Conservation (phyloP, 495 filamentous ascomycete species). For the Daldinia concentrica region DNA sequence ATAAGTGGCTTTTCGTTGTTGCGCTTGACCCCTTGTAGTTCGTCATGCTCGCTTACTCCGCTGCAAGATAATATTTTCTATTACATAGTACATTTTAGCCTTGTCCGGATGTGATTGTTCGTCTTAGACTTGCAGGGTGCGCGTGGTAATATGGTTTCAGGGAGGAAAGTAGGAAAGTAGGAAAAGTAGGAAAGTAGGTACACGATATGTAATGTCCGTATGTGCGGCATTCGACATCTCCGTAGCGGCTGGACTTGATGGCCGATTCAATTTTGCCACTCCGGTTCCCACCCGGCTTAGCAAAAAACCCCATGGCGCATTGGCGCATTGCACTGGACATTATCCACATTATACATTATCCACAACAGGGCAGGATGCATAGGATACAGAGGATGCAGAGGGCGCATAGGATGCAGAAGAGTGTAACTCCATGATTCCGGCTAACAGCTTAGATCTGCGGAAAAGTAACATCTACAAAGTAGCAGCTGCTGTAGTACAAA, state of each 20-base stretch:
- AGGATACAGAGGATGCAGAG: background rate
- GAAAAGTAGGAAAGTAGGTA: background rate
- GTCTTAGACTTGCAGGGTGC: conserved; percentile 21
- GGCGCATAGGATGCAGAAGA: background rate
- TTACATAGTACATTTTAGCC: conserved; percentile 9
- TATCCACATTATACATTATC: background rate
- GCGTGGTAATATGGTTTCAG: conserved; percentile 7
- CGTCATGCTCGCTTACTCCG: conserved; percentile 4
- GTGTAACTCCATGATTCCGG: background rate
- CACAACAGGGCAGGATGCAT: background rate
- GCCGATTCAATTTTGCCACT: conserved; percentile 33
- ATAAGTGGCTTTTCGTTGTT: conserved; percentile 22
- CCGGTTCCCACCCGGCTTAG: conserved; percentile 10
- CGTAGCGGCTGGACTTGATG: conserved; percentile 29
- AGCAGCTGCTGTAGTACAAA: background rate
- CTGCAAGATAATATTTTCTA: conserved; percentile 8
- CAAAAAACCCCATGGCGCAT: background rate
- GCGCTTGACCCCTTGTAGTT: background rate
- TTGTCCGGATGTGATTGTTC: conserved; percentile 13
- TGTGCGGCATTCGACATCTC: conserved; percentile 9
- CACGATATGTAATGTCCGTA: conserved; percentile 8
- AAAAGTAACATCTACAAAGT: conserved; percentile 1
- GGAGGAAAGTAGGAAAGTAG: background rate
- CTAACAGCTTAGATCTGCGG: background rate
- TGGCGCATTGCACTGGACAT: background rate